These are phyloP conservation scores for Emmonsiellopsis sp. DNA, from an alignment of 2,329 filamentous ascomycete genomes.

Conservation along the genomic window DNA sequence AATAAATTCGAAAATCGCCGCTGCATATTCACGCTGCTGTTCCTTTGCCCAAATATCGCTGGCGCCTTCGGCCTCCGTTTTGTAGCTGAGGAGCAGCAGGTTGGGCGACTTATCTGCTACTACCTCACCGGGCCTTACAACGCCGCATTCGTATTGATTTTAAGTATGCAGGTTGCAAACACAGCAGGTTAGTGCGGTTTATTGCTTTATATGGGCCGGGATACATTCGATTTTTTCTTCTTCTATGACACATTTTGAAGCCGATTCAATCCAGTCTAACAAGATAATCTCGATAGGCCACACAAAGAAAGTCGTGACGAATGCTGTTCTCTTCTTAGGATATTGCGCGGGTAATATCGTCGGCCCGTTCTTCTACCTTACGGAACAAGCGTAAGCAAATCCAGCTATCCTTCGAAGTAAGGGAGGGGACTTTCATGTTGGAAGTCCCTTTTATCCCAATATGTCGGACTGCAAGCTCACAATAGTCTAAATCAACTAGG, in stretches of 20 bases:
- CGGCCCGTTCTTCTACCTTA: slow-evolving; percentile 54
- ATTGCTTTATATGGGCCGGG: background rate
- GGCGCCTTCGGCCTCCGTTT: slow-evolving; percentile 51
- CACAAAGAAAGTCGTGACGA: slow-evolving; percentile 57
- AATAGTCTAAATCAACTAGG: slow-evolving; percentile 11
- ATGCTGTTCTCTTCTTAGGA: slow-evolving; percentile 50
- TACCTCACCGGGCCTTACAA: slow-evolving; percentile 47
- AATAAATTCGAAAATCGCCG: slow-evolving; percentile 39
- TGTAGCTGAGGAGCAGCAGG: slow-evolving; percentile 40
- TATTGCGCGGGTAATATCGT: slow-evolving; percentile 53
- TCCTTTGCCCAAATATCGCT: slow-evolving; percentile 50
- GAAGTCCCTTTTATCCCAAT: background rate
- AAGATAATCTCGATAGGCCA: slow-evolving; percentile 33
- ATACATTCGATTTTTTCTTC: slow-evolving; percentile 15
- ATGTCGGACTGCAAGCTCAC: background rate
- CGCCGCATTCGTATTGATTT: slow-evolving; percentile 43
- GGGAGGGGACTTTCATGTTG: too few species aligned
- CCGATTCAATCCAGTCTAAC: background rate
- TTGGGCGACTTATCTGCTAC: slow-evolving; percentile 48
- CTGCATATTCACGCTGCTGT: slow-evolving; percentile 45
- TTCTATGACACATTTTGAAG: slow-evolving; percentile 10
- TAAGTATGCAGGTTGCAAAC: slow-evolving; percentile 36
- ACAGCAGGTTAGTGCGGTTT: slow-evolving; percentile 28
- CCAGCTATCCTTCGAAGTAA: background rate
- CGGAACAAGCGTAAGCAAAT: slow-evolving; percentile 35